Conservation (phyloP, 768 basidiomycete genomes). For the Suillus fuscotomentosus region DNA sequence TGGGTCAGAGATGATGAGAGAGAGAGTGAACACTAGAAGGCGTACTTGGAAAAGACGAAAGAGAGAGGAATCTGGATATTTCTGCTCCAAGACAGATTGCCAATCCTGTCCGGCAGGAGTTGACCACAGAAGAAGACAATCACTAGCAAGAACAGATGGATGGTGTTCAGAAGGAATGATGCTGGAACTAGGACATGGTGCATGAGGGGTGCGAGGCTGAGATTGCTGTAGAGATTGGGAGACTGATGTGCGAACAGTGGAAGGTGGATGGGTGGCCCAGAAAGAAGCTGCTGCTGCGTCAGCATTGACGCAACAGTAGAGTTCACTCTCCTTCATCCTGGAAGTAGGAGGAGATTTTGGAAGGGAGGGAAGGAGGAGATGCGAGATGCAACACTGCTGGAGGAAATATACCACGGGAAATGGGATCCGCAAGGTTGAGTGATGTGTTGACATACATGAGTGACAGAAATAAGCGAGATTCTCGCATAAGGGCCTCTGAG, state of each 20-base stretch:
- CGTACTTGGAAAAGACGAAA: neutral
- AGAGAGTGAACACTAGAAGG: fast-evolving
- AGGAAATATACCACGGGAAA: no score
- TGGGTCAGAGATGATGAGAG: no score
- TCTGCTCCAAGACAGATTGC: neutral
- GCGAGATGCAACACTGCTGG: no score
- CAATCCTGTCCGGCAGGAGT: neutral
- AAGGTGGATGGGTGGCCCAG: neutral
- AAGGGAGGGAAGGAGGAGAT: no score
- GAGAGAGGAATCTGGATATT: neutral
- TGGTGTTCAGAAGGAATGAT: neutral
- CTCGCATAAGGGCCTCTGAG: neutral
- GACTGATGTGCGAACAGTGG: neutral
- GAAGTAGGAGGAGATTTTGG: no score
- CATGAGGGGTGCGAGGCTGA: neutral
- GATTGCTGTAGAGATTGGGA: neutral
- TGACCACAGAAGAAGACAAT: neutral
- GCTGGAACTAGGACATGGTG: neutral
- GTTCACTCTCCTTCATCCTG: no score
- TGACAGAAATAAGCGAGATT: neutral
- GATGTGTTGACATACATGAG: no score
- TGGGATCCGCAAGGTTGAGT: no score
- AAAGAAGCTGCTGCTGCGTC: neutral
- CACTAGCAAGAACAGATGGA: neutral
- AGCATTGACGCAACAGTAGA: neutral